Conservation (phyloP, 495 filamentous ascomycete species). For the Penicillium tannophilum region DNA sequence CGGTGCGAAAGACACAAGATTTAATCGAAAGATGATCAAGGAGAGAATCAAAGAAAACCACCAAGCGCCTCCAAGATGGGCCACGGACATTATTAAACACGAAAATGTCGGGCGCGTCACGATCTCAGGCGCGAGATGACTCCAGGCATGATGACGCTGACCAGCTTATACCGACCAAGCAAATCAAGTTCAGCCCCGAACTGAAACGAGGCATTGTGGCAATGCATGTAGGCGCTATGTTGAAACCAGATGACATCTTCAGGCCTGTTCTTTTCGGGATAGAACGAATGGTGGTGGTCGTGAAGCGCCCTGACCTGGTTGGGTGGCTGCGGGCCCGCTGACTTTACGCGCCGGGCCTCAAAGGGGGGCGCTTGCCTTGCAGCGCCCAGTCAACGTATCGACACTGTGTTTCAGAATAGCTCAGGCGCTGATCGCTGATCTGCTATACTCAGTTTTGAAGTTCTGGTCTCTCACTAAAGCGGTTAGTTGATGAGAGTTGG, state of each 20-base stretch:
- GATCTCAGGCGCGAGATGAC: conserved; percentile 22
- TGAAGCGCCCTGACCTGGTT: conserved; percentile 26
- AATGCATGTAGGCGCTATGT: conserved; percentile 34
- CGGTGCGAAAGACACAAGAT: neutral
- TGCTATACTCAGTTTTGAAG: neutral
- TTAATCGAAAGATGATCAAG: conserved; percentile 6
- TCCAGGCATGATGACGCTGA: conserved; percentile 18
- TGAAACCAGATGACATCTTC: conserved; percentile 38
- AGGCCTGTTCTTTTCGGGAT: neutral
- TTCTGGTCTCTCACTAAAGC: neutral
- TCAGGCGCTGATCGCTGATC: no score
- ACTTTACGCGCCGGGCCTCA: conserved; percentile 40
- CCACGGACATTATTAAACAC: conserved; percentile 23
- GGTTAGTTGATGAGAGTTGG: neutral
- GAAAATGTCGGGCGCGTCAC: conserved; percentile 11
- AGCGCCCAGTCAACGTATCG: conserved; percentile 5
- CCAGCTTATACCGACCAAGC: conserved; percentile 10
- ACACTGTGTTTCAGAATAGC: conserved; percentile 20
- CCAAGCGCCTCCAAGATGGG: neutral
- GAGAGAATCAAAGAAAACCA: conserved; percentile 11
- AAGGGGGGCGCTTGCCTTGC: conserved; percentile 30
- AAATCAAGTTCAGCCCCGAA: conserved; percentile 3
- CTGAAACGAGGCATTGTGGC: conserved; percentile 34
- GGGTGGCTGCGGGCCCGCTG: conserved; percentile 17
- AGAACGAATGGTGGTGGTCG: conserved; percentile 14